Base-by-base conservation (phyloP, 140 eudicot species). In the Flaveria floridana region DNA sequence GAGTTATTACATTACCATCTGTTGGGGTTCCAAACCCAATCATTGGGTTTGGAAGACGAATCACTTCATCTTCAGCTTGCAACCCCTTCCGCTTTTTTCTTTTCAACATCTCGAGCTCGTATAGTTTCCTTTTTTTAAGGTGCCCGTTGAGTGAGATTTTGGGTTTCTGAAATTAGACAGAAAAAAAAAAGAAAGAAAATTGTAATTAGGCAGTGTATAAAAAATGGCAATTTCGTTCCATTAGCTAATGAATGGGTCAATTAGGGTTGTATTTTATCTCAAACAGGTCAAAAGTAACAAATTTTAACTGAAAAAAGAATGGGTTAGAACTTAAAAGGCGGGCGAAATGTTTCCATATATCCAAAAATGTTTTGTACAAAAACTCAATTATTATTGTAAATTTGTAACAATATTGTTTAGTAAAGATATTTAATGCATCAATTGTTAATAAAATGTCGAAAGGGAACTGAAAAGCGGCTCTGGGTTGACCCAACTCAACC, bases 1-100 rank as follows among this genome's bases (percentile, higher is more conserved):
- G 81, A 62, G 67, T 69, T 18, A 80, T 18, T 9, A 56, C 48
- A 55, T 0, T 4, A 7, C 77, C 61, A 14, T 80, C 86, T 0
- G 75, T 72, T 23, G 99, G 97, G n/a, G 86, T 80, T 11, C 97
- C 96, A 30, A 79, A 94, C 13, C 99, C 98, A 3, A 88, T 82
- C 97, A 94, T 94, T 2, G 93, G 96, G 25, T 71, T 85, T 4
- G 97, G 97, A 19, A 86, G 85, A 42, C 88, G 91, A 23, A 87
- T 66, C 2, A 74, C 12, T 20, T 93, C 93, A 2, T 76, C 86
- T 28, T 78, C 87, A 47, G 68, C 59, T 13, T 47, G 0, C 39
- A 46, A 2, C 21, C 82, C 86, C 65, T 80, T 78, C 1, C 85
- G 88, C 30, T 86, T 86, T 77, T 82, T 86, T 65, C 67, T 71